These are phyloP conservation scores for Arthrobotrys pseudoclavata DNA, from an alignment of 2,329 filamentous ascomycete genomes.

Conservation along the genomic window DNA sequence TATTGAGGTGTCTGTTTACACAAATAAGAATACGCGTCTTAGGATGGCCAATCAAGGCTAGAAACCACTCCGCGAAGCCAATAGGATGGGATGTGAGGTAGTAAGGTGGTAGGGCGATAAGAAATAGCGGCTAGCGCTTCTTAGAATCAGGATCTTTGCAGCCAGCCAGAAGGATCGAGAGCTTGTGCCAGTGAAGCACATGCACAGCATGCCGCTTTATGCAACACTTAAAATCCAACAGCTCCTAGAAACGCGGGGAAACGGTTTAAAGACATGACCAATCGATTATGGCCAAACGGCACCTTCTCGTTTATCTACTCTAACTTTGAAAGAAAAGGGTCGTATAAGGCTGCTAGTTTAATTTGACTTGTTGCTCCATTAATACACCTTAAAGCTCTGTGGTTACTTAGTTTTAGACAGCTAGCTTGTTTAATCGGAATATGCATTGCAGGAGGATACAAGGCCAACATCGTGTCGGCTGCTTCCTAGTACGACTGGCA, in stretches of 20 bases:
- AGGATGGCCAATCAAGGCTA: neutral
- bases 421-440: too few relatives aligned
- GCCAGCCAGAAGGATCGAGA: neutral
- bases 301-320: too few relatives aligned
- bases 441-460: too few relatives aligned
- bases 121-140: neutral
- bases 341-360: too few relatives aligned
- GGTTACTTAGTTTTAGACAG: too few relatives aligned
- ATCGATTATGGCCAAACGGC: too few relatives aligned
- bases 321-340: too few relatives aligned
- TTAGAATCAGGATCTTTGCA: neutral
- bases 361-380: too few relatives aligned
- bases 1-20: neutral
- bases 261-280: neutral
- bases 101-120: neutral
- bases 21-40: neutral
- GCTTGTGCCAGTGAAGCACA: neutral
- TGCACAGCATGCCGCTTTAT: neutral
- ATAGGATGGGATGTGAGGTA: neutral
- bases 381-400: too few relatives aligned
- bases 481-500: too few relatives aligned
- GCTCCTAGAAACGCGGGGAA: neutral
- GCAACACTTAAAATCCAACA: conserved; percentile 1
- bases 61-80: neutral
- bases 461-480: too few relatives aligned